Evolutionary conservation across 208 protist genomes (phyloP), one percentile per base, ranked within the genome.

Genomic region (Crithidia fasciculata): DNA sequence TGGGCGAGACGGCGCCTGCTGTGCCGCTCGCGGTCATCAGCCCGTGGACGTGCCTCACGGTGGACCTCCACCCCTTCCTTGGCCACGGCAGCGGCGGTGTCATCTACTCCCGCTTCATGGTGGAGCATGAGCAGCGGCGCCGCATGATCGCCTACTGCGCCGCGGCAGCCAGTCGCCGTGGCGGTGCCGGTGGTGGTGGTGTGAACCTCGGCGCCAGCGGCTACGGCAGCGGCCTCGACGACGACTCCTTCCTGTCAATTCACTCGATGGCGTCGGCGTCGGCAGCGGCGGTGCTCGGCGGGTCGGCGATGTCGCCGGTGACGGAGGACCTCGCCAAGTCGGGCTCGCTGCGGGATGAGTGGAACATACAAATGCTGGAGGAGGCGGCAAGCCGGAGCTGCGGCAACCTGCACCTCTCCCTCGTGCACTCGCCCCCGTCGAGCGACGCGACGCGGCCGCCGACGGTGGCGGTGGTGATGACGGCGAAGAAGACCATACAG

Each of bases 71-170:
- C 52, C 73, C 73, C 36, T 49, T 78, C 18, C 62, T 72, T 2
- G 61, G 61, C 50, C 59, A 69, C 61, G 43, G 9, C 44, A 53
- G 40, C 28, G 56, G 47, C 36, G 67, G 66, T 37, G 39, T 78
- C 53, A 65, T 73, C 39, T 60, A 80, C 74, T 67, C 80, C 37
- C 80, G 80, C 54, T 84, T 84, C 55, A 81, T 80, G 69, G 58
- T 81, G 15, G 80, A 84, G 56, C 74, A 84, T 61, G 74, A 74
- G 58, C 64, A 78, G 58, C 74, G 68, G 57, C 61, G 73, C 8
- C 62, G 71, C 57, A 79, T 77, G 71, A 50, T 77, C 44, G 78
- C 71, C 44, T 68, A 63, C 74, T 73, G 67, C 67, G 61, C 74
- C 0, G 74, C 74, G 2, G 68, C 74, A 19, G 68, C 74, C 13